A percentile compares a stretch with the other conserved stretches of the same genome.
phyloP scores from a whole-genome alignment of 2,329 filamentous ascomycete genomes.

The Phoma sp. region DNA sequence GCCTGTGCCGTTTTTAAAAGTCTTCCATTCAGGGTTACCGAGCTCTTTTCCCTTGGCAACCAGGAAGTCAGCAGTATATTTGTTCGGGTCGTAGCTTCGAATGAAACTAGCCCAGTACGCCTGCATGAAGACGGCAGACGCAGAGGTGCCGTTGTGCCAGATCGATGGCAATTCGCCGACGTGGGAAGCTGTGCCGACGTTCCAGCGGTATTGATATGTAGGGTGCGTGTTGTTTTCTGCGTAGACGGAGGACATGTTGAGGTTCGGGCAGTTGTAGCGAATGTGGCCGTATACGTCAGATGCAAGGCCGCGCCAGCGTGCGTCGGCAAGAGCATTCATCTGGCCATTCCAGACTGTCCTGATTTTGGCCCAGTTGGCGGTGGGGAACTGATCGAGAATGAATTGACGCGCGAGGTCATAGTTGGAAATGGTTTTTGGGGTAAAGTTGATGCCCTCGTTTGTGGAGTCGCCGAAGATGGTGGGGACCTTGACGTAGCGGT shows the following conservation, averaged over 20 bases:
- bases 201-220: conserved; percentile 58
- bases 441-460: conserved; percentile 53
- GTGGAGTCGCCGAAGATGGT: conserved; percentile 55
- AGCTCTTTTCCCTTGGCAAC: conserved; percentile 23
- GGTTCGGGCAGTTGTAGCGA: conserved; percentile 57
- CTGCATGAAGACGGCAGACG: conserved; percentile 39
- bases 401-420: conserved; percentile 46
- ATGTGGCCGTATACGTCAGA: conserved; percentile 56
- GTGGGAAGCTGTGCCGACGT: conserved; percentile 51
- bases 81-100: conserved; percentile 49
- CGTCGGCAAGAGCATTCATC: conserved; percentile 32
- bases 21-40: conserved; percentile 36
- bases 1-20: conserved; percentile 9
- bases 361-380: conserved; percentile 38
- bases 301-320: conserved; percentile 45
- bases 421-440: conserved; percentile 44
- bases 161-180: conserved; percentile 48
- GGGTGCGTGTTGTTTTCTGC: conserved; percentile 34
- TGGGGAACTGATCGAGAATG: conserved; percentile 48
- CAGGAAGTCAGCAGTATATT: conserved; percentile 34
- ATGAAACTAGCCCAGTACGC: conserved; percentile 57
- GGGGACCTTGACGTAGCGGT: conserved; percentile 50
- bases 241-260: conserved; percentile 49
- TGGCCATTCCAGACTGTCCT: conserved; percentile 38
- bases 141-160: conserved; percentile 45